phyloP scores from a whole-genome alignment of 164 flowering plant genomes.

The Paratinospora sagittata region DNA sequence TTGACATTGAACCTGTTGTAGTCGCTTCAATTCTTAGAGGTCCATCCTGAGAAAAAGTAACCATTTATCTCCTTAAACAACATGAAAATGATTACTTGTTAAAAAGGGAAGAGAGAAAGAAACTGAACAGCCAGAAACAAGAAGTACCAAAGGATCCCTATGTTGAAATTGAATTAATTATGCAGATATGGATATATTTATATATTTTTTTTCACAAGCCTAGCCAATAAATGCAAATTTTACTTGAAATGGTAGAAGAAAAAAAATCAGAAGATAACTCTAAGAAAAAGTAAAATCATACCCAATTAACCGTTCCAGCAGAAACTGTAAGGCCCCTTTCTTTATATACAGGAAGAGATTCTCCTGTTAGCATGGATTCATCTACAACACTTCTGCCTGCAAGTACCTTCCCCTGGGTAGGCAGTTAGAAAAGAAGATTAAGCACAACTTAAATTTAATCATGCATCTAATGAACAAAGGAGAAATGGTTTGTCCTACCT shows the following conservation, averaged over 20 bases:
- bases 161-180: neutral
- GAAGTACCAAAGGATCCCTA: neutral
- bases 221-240: neutral
- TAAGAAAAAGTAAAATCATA: conserved; percentile 21
- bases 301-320: conserved; percentile 97
- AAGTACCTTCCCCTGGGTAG: conserved; percentile 70
- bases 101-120: too few relatives aligned
- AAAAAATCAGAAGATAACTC: neutral
- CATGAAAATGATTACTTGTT: neutral
- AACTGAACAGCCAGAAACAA: neutral
- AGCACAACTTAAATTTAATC: conserved; percentile 8
- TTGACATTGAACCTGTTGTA: conserved; percentile 83
- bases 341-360: conserved; percentile 92
- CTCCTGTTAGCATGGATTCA: conserved; percentile 98
- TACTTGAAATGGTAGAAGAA: neutral
- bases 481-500: neutral
- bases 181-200: neutral
- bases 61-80: neutral
- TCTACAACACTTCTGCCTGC: conserved; percentile 95
- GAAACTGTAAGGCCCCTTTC: conserved; percentile 71
- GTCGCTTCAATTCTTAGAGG: conserved; percentile 82
- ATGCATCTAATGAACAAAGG: neutral
- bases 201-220: neutral
- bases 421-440: conserved; percentile 11
- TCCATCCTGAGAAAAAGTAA: conserved; percentile 63